Percentiles rank a stretch among this genome's conserved stretches.
Conservation (phyloP, 2,329 filamentous ascomycete genomes). For the Fusarium lyarnte region DNA sequence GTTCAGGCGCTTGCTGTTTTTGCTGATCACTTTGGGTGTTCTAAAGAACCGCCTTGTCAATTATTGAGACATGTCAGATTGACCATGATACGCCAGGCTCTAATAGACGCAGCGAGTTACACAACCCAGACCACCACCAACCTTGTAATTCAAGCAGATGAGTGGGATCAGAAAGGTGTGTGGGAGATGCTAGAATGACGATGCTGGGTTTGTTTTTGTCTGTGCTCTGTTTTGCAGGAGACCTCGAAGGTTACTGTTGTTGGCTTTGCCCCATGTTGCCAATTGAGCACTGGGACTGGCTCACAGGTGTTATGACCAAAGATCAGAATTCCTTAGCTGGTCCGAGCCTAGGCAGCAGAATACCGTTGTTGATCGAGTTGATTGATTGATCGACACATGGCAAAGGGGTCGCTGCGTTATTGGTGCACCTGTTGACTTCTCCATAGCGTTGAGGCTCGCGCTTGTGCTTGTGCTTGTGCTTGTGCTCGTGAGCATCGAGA, state of each 20-base stretch:
- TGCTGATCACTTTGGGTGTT: background rate
- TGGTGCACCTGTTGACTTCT: slow-evolving; percentile 7
- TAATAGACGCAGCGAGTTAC: slow-evolving; percentile 18
- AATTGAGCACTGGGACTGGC: slow-evolving; percentile 11
- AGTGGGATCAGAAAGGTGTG: slow-evolving; percentile 19
- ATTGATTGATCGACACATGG: slow-evolving; percentile 18
- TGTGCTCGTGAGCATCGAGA: slow-evolving; percentile 12
- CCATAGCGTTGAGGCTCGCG: slow-evolving; percentile 28
- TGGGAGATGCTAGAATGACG: slow-evolving; percentile 19
- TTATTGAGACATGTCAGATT: slow-evolving; percentile 5
- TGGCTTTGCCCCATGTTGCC: slow-evolving; percentile 6
- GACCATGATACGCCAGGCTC: background rate
- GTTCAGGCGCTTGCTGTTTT: slow-evolving; percentile 1
- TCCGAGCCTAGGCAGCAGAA: slow-evolving; percentile 31
- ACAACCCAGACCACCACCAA: background rate
- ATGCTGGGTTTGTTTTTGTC: slow-evolving; percentile 16
- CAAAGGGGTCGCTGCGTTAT: background rate
- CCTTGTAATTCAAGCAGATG: slow-evolving; percentile 9
- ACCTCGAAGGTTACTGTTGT: background rate
- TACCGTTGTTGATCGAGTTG: background rate
- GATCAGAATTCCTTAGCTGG: background rate
- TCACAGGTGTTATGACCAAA: background rate
- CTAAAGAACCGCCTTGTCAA: slow-evolving; percentile 4
- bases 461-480: slow-evolving; percentile 24
- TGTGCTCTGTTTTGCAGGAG: slow-evolving; percentile 17